Evolutionary conservation across 495 filamentous ascomycete species (phyloP).

Genomic region (Penicillium simplicissimum): DNA sequence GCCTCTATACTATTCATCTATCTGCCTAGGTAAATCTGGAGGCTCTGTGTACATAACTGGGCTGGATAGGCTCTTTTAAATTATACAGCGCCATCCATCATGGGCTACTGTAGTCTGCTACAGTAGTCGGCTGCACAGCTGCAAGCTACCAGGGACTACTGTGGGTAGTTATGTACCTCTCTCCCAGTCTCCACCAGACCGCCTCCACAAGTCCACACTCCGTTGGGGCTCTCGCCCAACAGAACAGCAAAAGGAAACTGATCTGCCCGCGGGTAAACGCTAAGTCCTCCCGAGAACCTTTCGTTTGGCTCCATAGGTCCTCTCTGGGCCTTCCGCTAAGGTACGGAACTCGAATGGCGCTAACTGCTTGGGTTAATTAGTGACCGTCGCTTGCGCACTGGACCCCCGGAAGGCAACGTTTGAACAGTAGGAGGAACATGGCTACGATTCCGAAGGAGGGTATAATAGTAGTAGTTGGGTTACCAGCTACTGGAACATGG

Average conservation of each 20-base stretch:
- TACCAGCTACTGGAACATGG: background rate
- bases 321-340: background rate
- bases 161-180: background rate
- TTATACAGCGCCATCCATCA: background rate
- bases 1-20: too few relatives aligned
- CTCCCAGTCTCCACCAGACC: too few relatives aligned
- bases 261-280: constrained; percentile 21
- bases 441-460: too few relatives aligned
- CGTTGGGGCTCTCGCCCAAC: constrained; percentile 26
- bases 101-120: background rate
- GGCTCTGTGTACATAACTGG: background rate
- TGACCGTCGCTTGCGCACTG: background rate
- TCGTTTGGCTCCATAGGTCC: background rate
- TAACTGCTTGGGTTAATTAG: constrained; percentile 4
- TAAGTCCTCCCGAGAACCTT: background rate
- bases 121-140: too few relatives aligned
- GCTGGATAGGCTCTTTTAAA: background rate
- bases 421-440: background rate
- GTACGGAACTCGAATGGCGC: background rate
- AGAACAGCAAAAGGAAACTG: constrained; percentile 19
- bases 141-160: too few relatives aligned
- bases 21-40: too few relatives aligned
- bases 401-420: background rate
- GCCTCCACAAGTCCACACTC: background rate
- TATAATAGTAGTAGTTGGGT: too few relatives aligned